Conservation (phyloP, 2,329 filamentous ascomycete genomes). For the Aschersonia sp. region DNA sequence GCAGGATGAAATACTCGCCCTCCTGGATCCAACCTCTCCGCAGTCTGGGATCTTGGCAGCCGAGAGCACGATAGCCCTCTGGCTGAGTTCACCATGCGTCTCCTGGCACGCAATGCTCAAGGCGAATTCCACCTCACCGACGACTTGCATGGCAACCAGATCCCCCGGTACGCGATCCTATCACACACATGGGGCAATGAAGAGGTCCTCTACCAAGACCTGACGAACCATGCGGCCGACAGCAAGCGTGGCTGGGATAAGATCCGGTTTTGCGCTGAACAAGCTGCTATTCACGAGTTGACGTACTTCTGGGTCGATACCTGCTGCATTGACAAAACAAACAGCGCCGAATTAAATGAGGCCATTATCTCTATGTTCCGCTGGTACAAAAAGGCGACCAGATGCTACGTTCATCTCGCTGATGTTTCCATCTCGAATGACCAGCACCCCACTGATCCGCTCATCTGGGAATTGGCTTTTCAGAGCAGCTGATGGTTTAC, state of each 20-base stretch:
- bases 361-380: slow-evolving; percentile 2
- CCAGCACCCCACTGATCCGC: neutral
- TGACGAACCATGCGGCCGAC: slow-evolving; percentile 1
- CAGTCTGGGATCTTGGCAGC: too few relatives aligned
- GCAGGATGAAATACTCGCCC: too few relatives aligned
- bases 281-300: slow-evolving; percentile 3
- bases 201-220: slow-evolving; percentile 4
- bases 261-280: slow-evolving; percentile 4
- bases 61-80: too few relatives aligned
- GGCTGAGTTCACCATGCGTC: neutral
- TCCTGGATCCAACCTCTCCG: too few relatives aligned
- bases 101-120: neutral
- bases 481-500: slow-evolving; percentile 1
- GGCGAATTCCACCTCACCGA: neutral
- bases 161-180: slow-evolving; percentile 6
- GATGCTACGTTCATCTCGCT: slow-evolving; percentile 4
- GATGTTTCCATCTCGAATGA: neutral
- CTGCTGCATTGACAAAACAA: neutral
- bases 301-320: slow-evolving; percentile 2
- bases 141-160: neutral
- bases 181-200: slow-evolving; percentile 6
- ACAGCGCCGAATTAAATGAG: neutral
- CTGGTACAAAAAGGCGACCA: slow-evolving; percentile 3
- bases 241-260: slow-evolving; percentile 3
- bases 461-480: neutral